phyloP scores from a whole-genome alignment of 1,139 yeast species.

The Meyerozyma sp. region DNA sequence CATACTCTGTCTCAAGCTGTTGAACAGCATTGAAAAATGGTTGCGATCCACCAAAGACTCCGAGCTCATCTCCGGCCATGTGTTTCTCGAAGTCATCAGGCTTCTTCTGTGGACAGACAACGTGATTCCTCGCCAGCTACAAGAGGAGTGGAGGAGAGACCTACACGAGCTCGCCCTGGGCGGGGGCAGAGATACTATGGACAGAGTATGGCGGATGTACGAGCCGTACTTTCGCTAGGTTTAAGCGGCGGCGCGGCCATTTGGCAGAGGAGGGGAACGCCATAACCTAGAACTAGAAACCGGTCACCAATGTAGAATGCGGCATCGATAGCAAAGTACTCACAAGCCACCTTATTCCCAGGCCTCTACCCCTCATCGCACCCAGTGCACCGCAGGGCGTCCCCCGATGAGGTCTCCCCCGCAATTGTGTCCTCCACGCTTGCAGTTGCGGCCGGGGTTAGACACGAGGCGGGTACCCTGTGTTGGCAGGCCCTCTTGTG shows the following conservation, averaged over 20 bases:
- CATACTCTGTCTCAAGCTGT: conserved; percentile 41
- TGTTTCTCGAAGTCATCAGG: conserved; percentile 54
- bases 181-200: background rate
- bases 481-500: no score
- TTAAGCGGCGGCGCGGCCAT: background rate
- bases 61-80: conserved; percentile 29
- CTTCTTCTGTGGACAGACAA: conserved; percentile 44
- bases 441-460: no score
- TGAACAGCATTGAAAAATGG: conserved; percentile 57
- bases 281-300: no score
- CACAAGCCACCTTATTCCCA: no score
- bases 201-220: background rate
- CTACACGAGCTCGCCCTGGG: conserved; percentile 38
- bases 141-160: conserved; percentile 50
- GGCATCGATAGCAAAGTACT: no score
- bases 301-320: no score
- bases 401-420: background rate
- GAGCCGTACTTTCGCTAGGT: background rate
- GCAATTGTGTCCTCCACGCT: background rate
- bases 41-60: conserved; percentile 19
- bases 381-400: background rate
- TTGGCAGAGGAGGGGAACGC: background rate
- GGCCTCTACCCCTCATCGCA: background rate
- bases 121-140: conserved; percentile 43
- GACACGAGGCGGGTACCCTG: no score